Evolutionary conservation across 2,329 filamentous ascomycete species (phyloP).

Genomic region (Claviceps pazoutovae): DNA sequence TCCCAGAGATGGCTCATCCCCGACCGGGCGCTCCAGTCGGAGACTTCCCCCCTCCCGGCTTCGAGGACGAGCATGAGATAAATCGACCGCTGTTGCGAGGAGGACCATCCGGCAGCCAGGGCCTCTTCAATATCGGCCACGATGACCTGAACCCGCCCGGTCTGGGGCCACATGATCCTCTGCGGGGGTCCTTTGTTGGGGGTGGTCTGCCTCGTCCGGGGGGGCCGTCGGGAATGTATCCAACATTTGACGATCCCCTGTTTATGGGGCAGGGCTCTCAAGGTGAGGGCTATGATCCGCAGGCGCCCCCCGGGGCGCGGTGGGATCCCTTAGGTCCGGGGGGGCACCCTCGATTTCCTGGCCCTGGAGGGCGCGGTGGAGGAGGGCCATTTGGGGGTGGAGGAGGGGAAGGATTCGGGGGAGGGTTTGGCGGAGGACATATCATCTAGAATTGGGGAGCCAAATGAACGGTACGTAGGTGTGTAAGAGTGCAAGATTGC

Average conservation of each 20-base stretch:
- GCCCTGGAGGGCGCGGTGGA: constrained; percentile 23
- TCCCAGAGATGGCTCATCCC: constrained; percentile 41
- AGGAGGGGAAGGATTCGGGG: constrained; percentile 11
- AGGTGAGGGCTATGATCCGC: constrained; percentile 39
- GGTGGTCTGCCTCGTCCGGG: constrained; percentile 45
- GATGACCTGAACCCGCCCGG: constrained; percentile 80
- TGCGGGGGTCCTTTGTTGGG: constrained; percentile 52
- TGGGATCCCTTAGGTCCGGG: constrained; percentile 80
- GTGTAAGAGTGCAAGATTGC: too few relatives aligned
- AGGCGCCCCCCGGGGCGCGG: constrained; percentile 73
- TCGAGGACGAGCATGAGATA: constrained; percentile 86
- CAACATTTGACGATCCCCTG: constrained; percentile 82
- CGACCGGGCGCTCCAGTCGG: constrained; percentile 52
- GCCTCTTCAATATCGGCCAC: constrained; percentile 61
- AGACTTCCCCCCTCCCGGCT: constrained; percentile 75
- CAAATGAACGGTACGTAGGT: neutral
- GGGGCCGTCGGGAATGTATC: constrained; percentile 77
- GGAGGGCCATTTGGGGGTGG: constrained; percentile 24
- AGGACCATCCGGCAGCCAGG: constrained; percentile 30
- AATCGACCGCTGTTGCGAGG: constrained; percentile 38
- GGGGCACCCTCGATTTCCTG: constrained; percentile 31
- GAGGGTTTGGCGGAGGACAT: constrained; percentile 19
- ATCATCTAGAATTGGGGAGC: constrained; percentile 15
- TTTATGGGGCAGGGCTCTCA: constrained; percentile 45
- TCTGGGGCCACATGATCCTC: constrained; percentile 71